Percentiles rank a stretch among this genome's conserved stretches.
phyloP scores from a whole-genome alignment of 2,329 filamentous ascomycete species.

The Alternaria burnsii region DNA sequence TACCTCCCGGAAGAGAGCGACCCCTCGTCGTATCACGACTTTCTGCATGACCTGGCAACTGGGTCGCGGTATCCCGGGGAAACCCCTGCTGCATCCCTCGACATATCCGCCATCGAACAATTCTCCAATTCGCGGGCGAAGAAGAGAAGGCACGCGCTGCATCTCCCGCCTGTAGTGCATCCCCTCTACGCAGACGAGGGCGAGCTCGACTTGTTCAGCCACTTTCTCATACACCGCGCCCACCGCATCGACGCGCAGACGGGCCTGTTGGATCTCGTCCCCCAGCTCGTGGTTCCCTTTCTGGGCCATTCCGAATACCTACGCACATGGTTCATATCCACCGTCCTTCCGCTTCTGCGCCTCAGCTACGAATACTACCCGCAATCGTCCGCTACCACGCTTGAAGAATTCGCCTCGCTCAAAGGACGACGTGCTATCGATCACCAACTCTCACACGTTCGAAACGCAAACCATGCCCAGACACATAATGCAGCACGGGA shows the following conservation, averaged over 20 bases:
- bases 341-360: constrained; percentile 72
- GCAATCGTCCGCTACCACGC: constrained; percentile 59
- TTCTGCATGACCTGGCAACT: constrained; percentile 66
- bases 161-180: constrained; percentile 66
- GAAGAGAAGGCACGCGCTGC: constrained; percentile 70
- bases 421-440: constrained; percentile 67
- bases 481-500: constrained; percentile 65
- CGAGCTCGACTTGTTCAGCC: constrained; percentile 64
- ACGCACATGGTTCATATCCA: constrained; percentile 73
- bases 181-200: constrained; percentile 59
- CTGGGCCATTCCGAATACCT: constrained; percentile 68
- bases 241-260: constrained; percentile 75
- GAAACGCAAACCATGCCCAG: constrained; percentile 21
- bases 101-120: constrained; percentile 64
- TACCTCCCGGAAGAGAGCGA: constrained; percentile 77
- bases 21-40: constrained; percentile 68
- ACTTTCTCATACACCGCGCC: constrained; percentile 73
- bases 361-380: constrained; percentile 76
- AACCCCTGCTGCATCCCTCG: constrained; percentile 53
- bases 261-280: constrained; percentile 74
- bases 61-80: constrained; percentile 57
- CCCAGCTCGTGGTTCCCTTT: constrained; percentile 74
- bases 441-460: constrained; percentile 61
- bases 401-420: constrained; percentile 71
- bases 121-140: constrained; percentile 70